Evolutionary conservation across 2,329 filamentous ascomycete species (phyloP), one percentile per base, ranked within the genome.

Genomic region (Pseudonectria buxi): DNA sequence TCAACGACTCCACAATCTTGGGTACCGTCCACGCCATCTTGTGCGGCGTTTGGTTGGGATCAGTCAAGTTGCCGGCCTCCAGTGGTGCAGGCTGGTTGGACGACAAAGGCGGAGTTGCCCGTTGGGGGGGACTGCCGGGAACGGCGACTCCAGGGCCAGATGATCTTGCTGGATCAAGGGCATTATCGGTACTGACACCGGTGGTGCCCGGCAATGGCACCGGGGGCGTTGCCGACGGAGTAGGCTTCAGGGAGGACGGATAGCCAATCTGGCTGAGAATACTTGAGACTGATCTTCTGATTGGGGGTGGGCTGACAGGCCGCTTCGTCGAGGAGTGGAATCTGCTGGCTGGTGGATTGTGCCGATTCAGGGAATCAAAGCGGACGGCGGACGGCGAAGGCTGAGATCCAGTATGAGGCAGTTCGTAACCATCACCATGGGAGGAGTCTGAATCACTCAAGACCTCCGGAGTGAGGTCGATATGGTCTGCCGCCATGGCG

Each of bases 1-100:
- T 56, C 18, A 76, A 57, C 6, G 58, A 53, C 5, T 53, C 44
- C 24, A 64, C 64, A n/a, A 75, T 56, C 35, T 64, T 62, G 3
- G 61, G 56, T 13, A 65, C 50, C 3, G 65, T 65, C 65, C 68
- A 72, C 3, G 65, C 63, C 11, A 36, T 29, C 13, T 44, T 43
- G 10, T 39, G 35, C 14, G 46, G 47, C 10, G 50, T 53, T 33
- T 54, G 50, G 11, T 44, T 44, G 22, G 49, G 44, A 13, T 45
- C 47, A 10, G 40, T 36, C 10, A 33, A 30, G 11, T 40, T 43
- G 34, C 28, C n/a, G 6, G 39, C 37, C 27, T 39, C 39, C 3
- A 27, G 34, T 18, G 35, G 31, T 28, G 45, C 43, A 26, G 36
- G 24, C 22, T 31, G 26, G 15, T 48, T 38, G 10, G 36, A 33